Conservation (phyloP, 2,329 filamentous ascomycete species). For the Xylariales sp. region DNA sequence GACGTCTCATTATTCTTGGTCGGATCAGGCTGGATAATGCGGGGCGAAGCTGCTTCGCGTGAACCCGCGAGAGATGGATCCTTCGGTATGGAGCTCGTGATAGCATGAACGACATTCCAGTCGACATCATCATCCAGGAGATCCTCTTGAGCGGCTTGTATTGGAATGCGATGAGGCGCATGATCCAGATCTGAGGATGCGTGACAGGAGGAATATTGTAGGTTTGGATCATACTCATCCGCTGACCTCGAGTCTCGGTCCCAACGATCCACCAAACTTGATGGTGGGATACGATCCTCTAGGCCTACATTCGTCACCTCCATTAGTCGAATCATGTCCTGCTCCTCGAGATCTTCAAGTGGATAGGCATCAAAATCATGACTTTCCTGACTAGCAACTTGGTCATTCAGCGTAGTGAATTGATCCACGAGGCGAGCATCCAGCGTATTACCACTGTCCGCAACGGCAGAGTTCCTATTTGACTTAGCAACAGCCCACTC, state of each 20-base stretch:
- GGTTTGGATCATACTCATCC: slow-evolving; percentile 29
- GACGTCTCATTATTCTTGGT: too few relatives aligned
- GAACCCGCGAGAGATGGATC: slow-evolving; percentile 7
- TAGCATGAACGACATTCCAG: slow-evolving; percentile 30
- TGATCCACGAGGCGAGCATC: too few relatives aligned
- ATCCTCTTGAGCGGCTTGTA: slow-evolving; percentile 15
- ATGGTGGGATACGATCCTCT: slow-evolving; percentile 22
- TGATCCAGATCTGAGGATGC: slow-evolving; percentile 6
- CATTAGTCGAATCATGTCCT: slow-evolving; percentile 21
- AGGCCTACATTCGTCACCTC: slow-evolving; percentile 2
- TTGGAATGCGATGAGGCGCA: background rate
- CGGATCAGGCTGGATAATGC: too few relatives aligned
- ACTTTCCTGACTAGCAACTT: background rate
- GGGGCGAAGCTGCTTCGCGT: background rate
- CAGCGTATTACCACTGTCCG: too few relatives aligned
- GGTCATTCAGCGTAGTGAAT: too few relatives aligned
- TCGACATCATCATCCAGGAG: slow-evolving; percentile 35
- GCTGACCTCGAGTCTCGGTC: slow-evolving; percentile 29
- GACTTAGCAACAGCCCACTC: too few relatives aligned
- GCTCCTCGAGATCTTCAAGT: slow-evolving; percentile 18
- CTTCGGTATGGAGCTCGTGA: slow-evolving; percentile 13
- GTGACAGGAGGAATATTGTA: slow-evolving; percentile 30
- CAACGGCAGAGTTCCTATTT: too few relatives aligned
- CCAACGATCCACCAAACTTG: slow-evolving; percentile 29
- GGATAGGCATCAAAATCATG: slow-evolving; percentile 19